A percentile compares a stretch with the other conserved stretches of the same genome.
Conservation (phyloP, 257 asterid genomes). For the Handroanthus guayacan region DNA sequence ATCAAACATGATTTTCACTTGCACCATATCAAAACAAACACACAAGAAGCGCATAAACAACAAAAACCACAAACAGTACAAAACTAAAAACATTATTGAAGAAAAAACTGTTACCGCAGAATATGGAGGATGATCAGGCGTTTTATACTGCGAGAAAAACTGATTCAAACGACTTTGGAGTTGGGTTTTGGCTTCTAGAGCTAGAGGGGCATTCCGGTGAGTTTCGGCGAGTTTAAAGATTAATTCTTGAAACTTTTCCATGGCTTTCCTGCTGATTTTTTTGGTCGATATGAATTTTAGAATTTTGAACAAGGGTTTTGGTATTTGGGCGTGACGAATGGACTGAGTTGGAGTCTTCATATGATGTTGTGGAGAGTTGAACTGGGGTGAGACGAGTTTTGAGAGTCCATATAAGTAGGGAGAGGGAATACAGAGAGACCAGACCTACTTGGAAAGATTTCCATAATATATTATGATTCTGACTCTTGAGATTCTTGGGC, state of each 20-base stretch:
- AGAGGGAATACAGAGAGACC: not conserved
- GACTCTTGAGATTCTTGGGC: not conserved
- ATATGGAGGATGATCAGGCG: slow-evolving; percentile 48
- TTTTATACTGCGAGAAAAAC: slow-evolving; percentile 20
- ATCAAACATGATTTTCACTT: no score
- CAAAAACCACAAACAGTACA: not conserved
- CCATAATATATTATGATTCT: not conserved
- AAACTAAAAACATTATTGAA: no score
- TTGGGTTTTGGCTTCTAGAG: slow-evolving; percentile 6
- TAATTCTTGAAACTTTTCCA: slow-evolving; percentile 31
- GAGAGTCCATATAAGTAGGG: not conserved
- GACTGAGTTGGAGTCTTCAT: no score
- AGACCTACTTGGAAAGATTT: not conserved
- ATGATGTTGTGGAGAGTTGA: not conserved
- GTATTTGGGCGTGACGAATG: not conserved
- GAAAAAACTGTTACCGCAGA: slow-evolving; percentile 28
- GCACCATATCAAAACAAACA: not conserved
- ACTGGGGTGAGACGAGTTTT: not conserved
- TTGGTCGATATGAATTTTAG: not conserved
- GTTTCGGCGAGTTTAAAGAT: slow-evolving; percentile 29
- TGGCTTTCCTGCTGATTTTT: not conserved
- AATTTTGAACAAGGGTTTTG: not conserved
- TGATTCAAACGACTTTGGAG: slow-evolving; percentile 14
- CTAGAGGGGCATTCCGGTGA: slow-evolving; percentile 2
- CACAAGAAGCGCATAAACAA: not conserved